Conservation (phyloP, 352 stramenopile species). For the Phytopythium mirpurense region DNA sequence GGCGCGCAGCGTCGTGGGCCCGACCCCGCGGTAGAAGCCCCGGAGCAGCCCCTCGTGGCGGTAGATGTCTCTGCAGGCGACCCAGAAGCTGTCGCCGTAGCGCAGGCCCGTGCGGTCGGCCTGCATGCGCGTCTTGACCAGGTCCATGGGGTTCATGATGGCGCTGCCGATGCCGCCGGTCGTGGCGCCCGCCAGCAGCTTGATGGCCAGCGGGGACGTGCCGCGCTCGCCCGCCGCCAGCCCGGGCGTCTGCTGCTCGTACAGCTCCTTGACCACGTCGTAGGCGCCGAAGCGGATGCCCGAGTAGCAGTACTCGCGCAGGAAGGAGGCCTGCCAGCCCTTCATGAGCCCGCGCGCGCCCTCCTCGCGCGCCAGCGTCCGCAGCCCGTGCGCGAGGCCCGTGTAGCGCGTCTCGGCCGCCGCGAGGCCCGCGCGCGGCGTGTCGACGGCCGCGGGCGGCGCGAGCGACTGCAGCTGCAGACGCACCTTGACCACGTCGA, state of each 20-base stretch:
- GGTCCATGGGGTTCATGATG: constrained; percentile 74
- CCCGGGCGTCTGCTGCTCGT: constrained; percentile 48
- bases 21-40: constrained; percentile 67
- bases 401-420: constrained; percentile 36
- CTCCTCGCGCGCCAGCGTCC: constrained; percentile 54
- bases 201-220: constrained; percentile 54
- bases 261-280: constrained; percentile 68
- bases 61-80: constrained; percentile 64
- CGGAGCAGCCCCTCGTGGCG: constrained; percentile 49
- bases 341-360: constrained; percentile 49
- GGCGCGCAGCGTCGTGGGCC: constrained; percentile 59
- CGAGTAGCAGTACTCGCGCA: constrained; percentile 73
- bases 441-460: neutral
- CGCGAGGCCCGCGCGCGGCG: neutral
- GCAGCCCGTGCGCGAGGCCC: constrained; percentile 49
- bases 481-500: constrained; percentile 54
- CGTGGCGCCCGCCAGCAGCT: constrained; percentile 56
- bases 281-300: constrained; percentile 77
- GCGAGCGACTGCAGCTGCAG: constrained; percentile 28
- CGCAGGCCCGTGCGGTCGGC: constrained; percentile 48
- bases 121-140: constrained; percentile 80
- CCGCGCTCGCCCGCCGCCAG: constrained; percentile 23
- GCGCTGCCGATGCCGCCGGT: constrained; percentile 56
- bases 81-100: constrained; percentile 57
- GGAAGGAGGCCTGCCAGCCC: constrained; percentile 54